phyloP scores from a whole-genome alignment of 306 rosid genomes.

The Quercus mongolica region DNA sequence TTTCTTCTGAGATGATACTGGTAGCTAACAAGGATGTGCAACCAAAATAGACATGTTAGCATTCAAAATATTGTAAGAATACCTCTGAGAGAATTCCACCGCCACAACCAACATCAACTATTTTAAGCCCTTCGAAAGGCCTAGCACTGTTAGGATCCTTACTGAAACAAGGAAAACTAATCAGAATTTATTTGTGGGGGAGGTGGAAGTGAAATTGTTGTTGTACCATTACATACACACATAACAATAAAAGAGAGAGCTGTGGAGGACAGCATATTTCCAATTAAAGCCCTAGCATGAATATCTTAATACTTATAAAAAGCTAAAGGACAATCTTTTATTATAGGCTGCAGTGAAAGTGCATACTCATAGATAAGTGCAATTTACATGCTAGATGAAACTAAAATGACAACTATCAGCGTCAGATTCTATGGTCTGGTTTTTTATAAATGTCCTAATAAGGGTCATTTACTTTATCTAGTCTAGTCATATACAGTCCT shows the following conservation, averaged over 20 bases:
- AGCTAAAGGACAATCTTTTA: not conserved
- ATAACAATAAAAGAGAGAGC: not conserved
- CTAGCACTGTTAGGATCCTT: slow-evolving; percentile 62
- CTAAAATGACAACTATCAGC: not conserved
- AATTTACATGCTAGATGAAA: not conserved
- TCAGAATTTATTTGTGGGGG: not conserved
- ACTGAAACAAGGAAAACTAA: slow-evolving; percentile 47
- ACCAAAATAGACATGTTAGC: not conserved
- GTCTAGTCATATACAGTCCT: not conserved
- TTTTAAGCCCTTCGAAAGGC: slow-evolving; percentile 83
- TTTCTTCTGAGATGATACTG: not conserved
- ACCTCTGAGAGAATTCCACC: slow-evolving; percentile 97
- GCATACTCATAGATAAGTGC: not conserved
- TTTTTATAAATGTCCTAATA: not conserved
- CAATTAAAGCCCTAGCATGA: not conserved
- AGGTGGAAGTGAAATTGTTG: too few species aligned
- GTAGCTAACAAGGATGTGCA: not conserved
- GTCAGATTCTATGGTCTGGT: not conserved
- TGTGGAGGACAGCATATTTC: not conserved
- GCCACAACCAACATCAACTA: slow-evolving; percentile 93
- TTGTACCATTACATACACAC: not conserved
- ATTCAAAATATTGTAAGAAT: slow-evolving; percentile 1
- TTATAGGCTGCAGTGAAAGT: not conserved
- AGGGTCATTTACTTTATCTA: not conserved
- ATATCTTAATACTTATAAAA: not conserved